Conservation (phyloP, 1,284 basidiomycete genomes). For the Wolfiporia cocos region DNA sequence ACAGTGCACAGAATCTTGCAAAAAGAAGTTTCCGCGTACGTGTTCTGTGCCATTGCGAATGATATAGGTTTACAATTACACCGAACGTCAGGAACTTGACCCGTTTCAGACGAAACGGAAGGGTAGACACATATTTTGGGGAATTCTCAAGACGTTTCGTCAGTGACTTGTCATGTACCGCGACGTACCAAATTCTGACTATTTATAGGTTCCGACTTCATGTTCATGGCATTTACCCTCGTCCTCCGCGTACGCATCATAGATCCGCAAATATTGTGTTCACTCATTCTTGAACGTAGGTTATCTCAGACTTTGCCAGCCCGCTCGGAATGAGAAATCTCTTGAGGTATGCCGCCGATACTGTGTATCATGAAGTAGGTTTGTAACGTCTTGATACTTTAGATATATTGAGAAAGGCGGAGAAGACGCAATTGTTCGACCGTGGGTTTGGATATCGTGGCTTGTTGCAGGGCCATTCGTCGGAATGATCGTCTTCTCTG, state of each 20-base stretch:
- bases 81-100: constrained; percentile 8
- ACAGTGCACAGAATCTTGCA: constrained; percentile 33
- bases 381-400: background rate
- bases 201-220: constrained; percentile 8
- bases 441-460: constrained; percentile 54
- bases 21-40: constrained; percentile 23
- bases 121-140: constrained; percentile 22
- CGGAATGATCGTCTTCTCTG: constrained; percentile 31
- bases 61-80: background rate
- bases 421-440: constrained; percentile 27
- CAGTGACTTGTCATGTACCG: background rate
- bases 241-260: constrained; percentile 3
- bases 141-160: constrained; percentile 20
- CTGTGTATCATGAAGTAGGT: background rate
- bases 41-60: background rate
- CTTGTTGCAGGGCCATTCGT: constrained; percentile 51
- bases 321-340: constrained; percentile 36
- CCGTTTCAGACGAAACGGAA: constrained; percentile 11
- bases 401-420: constrained; percentile 36
- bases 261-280: background rate
- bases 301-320: constrained; percentile 21
- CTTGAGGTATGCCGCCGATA: background rate
- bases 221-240: constrained; percentile 7
- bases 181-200: background rate
- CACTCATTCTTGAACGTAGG: background rate